A percentile compares a stretch with the other conserved stretches of the same genome.
Conservation (phyloP, 1,284 basidiomycete species). For the Lentinula novae-zelandiae region DNA sequence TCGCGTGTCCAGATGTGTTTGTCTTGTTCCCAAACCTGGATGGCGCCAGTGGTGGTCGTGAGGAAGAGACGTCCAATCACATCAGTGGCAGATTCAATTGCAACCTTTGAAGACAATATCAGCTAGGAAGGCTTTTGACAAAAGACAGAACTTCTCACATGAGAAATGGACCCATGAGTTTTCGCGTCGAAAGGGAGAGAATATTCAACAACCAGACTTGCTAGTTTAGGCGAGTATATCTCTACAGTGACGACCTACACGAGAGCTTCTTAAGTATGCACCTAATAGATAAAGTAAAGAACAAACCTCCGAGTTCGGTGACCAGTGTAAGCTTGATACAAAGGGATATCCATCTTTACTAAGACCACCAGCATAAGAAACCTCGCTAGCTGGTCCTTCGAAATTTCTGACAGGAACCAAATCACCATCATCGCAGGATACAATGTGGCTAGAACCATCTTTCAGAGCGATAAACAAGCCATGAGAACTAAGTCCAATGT, state of each 20-base stretch:
- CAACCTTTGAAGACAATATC: slow-evolving; percentile 35
- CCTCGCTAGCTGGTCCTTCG: slow-evolving; percentile 40
- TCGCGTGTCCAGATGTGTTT: slow-evolving; percentile 76
- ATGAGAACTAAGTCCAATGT: slow-evolving; percentile 45
- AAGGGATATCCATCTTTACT: slow-evolving; percentile 57
- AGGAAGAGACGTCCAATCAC: slow-evolving; percentile 52
- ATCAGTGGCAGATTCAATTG: slow-evolving; percentile 48
- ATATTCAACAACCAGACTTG: slow-evolving; percentile 55
- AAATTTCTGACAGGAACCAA: slow-evolving; percentile 55
- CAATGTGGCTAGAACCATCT: slow-evolving; percentile 53
- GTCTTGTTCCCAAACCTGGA: slow-evolving; percentile 74
- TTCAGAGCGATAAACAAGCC: slow-evolving; percentile 53
- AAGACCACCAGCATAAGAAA: slow-evolving; percentile 59
- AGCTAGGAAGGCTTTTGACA: background rate
- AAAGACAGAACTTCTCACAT: slow-evolving; percentile 39
- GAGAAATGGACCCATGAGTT: slow-evolving; percentile 67
- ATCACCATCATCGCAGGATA: slow-evolving; percentile 44
- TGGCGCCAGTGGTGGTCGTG: slow-evolving; percentile 73
- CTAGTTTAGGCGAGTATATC: slow-evolving; percentile 53
- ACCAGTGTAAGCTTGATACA: slow-evolving; percentile 76
- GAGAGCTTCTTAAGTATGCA: slow-evolving; percentile 8
- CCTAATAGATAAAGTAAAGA: slow-evolving; percentile 1
- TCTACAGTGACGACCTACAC: slow-evolving; percentile 49
- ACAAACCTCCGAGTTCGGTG: slow-evolving; percentile 51
- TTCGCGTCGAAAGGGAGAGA: slow-evolving; percentile 71